Conservation (phyloP, 345 rosid genomes). For the Camelina laxa region DNA sequence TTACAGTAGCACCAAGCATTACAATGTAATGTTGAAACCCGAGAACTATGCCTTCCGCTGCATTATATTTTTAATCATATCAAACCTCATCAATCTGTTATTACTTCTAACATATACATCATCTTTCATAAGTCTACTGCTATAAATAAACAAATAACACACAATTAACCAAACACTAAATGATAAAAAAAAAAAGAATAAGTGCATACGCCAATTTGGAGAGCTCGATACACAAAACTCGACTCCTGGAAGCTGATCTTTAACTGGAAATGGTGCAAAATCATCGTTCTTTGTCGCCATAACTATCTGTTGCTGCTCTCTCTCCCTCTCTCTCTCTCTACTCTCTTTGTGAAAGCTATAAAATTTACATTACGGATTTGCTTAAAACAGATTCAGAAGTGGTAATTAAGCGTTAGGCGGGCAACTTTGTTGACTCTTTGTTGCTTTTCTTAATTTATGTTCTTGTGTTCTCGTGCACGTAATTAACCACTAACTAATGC, state of each 20-base stretch:
- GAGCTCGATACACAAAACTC: slow-evolving; percentile 75
- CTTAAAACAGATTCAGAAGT: slow-evolving; percentile 28
- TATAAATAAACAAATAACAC: background rate
- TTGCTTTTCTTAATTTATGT: background rate
- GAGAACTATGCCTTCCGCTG: slow-evolving; percentile 72
- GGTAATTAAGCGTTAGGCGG: slow-evolving; percentile 39
- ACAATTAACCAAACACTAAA: slow-evolving; percentile 3
- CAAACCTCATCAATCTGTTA: background rate
- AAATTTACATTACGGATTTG: slow-evolving; percentile 10
- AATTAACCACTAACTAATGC: slow-evolving; percentile 21
- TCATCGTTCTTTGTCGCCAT: slow-evolving; percentile 67
- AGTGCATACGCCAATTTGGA: slow-evolving; percentile 75
- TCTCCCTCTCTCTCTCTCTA: background rate
- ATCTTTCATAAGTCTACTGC: too few relatives aligned
- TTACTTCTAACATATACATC: background rate
- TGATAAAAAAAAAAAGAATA: background rate
- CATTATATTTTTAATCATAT: slow-evolving; percentile 25
- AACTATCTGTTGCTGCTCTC: slow-evolving; percentile 12
- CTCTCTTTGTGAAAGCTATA: slow-evolving; percentile 9
- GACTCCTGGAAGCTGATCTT: slow-evolving; percentile 88
- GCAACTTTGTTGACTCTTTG: slow-evolving; percentile 45
- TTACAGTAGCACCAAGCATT: slow-evolving; percentile 84
- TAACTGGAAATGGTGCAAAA: slow-evolving; percentile 74
- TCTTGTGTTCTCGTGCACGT: slow-evolving; percentile 44
- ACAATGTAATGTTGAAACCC: slow-evolving; percentile 96